Evolutionary conservation across 1,284 basidiomycete genomes (phyloP).

Genomic region (Neolentinus lepideus): DNA sequence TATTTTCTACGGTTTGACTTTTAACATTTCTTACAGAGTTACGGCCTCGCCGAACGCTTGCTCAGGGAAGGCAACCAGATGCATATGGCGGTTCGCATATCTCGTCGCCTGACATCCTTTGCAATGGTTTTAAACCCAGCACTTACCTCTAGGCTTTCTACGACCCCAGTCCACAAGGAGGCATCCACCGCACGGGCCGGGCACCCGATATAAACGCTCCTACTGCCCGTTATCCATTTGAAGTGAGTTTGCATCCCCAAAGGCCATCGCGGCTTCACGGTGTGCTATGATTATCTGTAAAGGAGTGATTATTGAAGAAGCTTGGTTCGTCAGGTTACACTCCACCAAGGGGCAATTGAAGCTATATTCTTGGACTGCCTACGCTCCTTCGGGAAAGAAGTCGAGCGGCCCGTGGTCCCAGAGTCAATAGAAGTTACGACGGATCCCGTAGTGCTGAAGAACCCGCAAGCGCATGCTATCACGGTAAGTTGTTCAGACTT

Average conservation of each 20-base stretch:
- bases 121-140: background rate
- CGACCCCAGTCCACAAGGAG: slow-evolving; percentile 51
- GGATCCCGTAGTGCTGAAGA: slow-evolving; percentile 31
- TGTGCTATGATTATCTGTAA: no score
- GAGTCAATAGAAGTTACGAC: slow-evolving; percentile 43
- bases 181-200: slow-evolving; percentile 60
- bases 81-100: slow-evolving; percentile 49
- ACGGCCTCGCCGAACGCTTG: slow-evolving; percentile 62
- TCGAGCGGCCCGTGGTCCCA: slow-evolving; percentile 53
- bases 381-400: slow-evolving; percentile 39
- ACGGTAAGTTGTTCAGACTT: slow-evolving; percentile 19
- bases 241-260: no score
- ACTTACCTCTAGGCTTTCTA: slow-evolving; percentile 53
- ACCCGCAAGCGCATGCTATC: slow-evolving; percentile 44
- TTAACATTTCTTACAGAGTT: slow-evolving; percentile 40
- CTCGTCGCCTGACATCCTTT: background rate
- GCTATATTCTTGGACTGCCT: slow-evolving; percentile 62
- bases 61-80: slow-evolving; percentile 61
- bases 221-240: slow-evolving; percentile 59
- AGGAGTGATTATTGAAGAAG: no score
- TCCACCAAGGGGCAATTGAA: slow-evolving; percentile 76
- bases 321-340: no score
- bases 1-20: no score
- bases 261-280: no score
- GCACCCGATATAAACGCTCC: slow-evolving; percentile 50